A percentile compares a stretch with the other conserved stretches of the same genome.
phyloP scores from a whole-genome alignment of 345 rosid species.

The Lenwebbia sp. region DNA sequence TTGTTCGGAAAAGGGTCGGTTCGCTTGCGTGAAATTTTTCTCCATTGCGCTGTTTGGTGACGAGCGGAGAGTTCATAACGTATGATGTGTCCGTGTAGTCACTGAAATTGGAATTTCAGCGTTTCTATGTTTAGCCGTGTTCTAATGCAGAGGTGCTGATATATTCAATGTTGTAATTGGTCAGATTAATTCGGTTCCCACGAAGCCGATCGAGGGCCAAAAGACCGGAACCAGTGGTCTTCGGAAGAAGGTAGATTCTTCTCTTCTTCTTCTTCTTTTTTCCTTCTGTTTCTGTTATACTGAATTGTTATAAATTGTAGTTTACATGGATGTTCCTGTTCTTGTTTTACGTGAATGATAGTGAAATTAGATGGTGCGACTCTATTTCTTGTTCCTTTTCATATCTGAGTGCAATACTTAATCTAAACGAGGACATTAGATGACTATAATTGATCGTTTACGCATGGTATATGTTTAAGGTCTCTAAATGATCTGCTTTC shows the following conservation, averaged over 20 bases:
- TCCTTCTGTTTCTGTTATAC: not conserved
- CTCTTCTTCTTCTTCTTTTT: not conserved
- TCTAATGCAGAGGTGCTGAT: not conserved
- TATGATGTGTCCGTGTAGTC: not conserved
- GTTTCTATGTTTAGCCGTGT: not conserved
- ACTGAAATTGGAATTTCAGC: not conserved
- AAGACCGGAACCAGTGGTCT: conserved; percentile 86
- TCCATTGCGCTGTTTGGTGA: not conserved
- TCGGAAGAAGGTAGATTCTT: conserved; percentile 57
- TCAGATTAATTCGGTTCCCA: conserved; percentile 55
- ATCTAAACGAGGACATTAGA: not conserved
- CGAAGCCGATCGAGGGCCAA: conserved; percentile 75
- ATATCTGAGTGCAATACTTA: not conserved
- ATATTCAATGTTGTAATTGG: not conserved
- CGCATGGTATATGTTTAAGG: not conserved
- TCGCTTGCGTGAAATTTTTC: not conserved
- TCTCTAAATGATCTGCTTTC: not conserved
- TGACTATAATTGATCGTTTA: not conserved
- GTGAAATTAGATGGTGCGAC: not conserved
- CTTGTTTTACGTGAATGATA: not conserved
- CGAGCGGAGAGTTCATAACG: not conserved
- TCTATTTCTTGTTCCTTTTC: not conserved
- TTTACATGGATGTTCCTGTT: not conserved
- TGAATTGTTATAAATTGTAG: not conserved
- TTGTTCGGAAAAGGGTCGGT: not conserved